Evolutionary conservation across 805 yeast genomes (phyloP), one percentile per base, ranked within the genome.

Genomic region (Brettanomyces anomalus): DNA sequence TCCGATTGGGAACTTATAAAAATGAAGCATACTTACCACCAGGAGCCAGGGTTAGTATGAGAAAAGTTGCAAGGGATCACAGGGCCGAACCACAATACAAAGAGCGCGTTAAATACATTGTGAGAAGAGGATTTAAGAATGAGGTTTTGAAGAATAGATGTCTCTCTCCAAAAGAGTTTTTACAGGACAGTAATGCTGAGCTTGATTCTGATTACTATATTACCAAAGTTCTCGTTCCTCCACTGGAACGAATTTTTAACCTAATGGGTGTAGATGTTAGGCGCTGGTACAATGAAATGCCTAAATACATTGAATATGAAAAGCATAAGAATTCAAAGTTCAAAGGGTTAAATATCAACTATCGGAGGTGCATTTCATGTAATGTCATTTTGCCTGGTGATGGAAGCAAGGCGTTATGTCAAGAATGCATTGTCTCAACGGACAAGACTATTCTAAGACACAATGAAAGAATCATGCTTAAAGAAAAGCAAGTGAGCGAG

Each of bases 151-250:
- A 81, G 44, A 95, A 90, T 47, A 68, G 96, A 19, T 82, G 90
- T 43, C 70, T 85, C 3, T 66, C 93, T 0, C 97, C 97, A 0
- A 81, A 75, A 42, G 88, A 80, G 30, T 76, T 81, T 46, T 56
- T 89, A n/a, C 53, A 61, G 1, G 57, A 52, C 47, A 36, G 56
- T 48, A 44, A 40, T 3, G 56, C 72, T 43, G 72, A 68, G 38
- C 58, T 93, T 16, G 98, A 93, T 54, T 71, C 81, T 17, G 87
- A 85, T 33, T 93, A 93, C 56, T 93, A 93, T 60, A 87, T 93
- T 39, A 74, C 74, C 3, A 82, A 85, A 54, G 86, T 86, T 2
- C 61, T 93, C 38, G 77, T 90, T 7, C 97, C 98, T 2, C 97
- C 98, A 0, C 62, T 93, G 43, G 94, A 86, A 48, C 65, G 98